Evolutionary conservation across 192 early-diverging fungal genomes (phyloP), one percentile per base, ranked within the genome.

Genomic region (Umbelopsis ramanniana): DNA sequence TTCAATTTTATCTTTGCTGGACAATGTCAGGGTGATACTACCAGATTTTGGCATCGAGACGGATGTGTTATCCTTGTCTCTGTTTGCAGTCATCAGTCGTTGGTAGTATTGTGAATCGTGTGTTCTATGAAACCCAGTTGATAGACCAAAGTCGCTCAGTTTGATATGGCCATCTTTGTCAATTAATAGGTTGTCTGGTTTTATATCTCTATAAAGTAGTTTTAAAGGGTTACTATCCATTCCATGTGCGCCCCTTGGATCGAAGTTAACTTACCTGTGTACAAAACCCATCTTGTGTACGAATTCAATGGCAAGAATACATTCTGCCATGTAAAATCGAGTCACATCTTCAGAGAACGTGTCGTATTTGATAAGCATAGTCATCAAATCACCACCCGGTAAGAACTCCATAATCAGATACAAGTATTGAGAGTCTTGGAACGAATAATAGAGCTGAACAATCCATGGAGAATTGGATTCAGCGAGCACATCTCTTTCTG

Each of bases 401-500:
- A 97, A 79, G 69, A 98, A 99, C 86, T 99, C 98, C 98, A 99
- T 99, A 78, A 99, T 95, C 68, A 99, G 83, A 74, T 99, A 99
- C 46, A 99, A 87, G 75, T 95, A 95, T 57, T 89, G 83, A 19
- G 91, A 71, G 76, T 98, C 97, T 82, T 99, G 98, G 84, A 99
- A 99, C 23, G 97, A 98, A 79, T 96, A 98, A 76, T 94, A 98
- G 46, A 99, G 86, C 77, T 97, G 96, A 8, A 98, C 97, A 10
- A 99, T 95, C 97, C 97, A 99, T 45, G 91, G 91, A 9, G 97
- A 97, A 75, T 94, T 90, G 2, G 96, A 94, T 81, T 98, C 96
- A 21, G 97, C 96, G 10, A 99, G 84, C 8, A 99, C 92, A 83
- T 99, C 98, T 69, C 98, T 92, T 82, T 99, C 98, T 10, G 98